phyloP scores from a whole-genome alignment of 2,329 filamentous ascomycete species.

The Paramyrothecium sp. region DNA sequence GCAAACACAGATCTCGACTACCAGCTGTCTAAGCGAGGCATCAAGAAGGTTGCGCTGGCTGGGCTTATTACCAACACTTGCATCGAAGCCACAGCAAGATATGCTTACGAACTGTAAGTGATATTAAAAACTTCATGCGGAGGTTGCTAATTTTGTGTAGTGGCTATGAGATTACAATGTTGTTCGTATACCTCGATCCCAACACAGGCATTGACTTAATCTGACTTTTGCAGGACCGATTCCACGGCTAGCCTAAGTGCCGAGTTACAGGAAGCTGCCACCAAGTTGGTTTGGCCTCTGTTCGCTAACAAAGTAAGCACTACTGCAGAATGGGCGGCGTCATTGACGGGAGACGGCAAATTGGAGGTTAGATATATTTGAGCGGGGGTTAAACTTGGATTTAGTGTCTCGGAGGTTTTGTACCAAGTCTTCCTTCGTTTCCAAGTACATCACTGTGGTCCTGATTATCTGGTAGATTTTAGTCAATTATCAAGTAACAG shows the following conservation, averaged over 20 bases:
- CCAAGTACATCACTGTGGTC: no score
- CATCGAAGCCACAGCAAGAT: conserved; percentile 12
- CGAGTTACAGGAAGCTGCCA: neutral
- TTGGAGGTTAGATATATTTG: no score
- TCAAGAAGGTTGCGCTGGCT: conserved; percentile 12
- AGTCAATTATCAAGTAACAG: no score
- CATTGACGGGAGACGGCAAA: no score
- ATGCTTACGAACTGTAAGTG: conserved; percentile 12
- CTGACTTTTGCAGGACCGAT: neutral
- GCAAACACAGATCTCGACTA: conserved; percentile 12
- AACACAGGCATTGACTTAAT: neutral
- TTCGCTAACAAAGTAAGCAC: neutral
- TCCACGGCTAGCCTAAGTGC: neutral
- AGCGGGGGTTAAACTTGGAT: no score
- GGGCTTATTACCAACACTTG: conserved; percentile 15
- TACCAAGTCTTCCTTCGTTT: no score
- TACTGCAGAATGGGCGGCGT: neutral
- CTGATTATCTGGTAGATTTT: no score
- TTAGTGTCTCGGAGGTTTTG: no score
- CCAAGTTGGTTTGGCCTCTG: neutral
- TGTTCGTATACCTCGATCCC: neutral
- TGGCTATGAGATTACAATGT: neutral
- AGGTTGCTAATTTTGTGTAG: neutral
- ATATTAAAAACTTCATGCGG: neutral
- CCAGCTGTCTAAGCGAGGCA: conserved; percentile 7